Conservation (phyloP, 2,329 filamentous ascomycete species). For the Fusarium cyanostomum region DNA sequence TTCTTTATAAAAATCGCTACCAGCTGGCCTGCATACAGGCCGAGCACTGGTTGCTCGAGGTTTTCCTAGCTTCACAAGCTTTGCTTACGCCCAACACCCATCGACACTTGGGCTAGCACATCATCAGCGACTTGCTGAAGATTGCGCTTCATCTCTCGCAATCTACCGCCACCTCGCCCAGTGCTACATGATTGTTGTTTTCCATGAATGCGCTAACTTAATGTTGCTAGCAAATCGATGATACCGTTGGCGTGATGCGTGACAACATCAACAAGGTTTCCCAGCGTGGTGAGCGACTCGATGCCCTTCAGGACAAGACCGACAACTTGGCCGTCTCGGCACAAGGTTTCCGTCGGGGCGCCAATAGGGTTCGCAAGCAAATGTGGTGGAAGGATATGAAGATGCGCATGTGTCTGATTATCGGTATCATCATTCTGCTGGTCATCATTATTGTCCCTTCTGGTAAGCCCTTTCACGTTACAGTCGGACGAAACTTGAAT, state of each 20-base stretch:
- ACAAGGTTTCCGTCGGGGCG: constrained; percentile 93
- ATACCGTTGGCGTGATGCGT: constrained; percentile 93
- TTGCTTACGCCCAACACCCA: constrained; percentile 1
- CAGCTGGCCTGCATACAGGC: background rate
- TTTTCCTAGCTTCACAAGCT: background rate
- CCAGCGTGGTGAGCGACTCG: constrained; percentile 88
- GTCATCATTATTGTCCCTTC: constrained; percentile 93
- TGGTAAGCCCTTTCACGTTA: constrained; percentile 64
- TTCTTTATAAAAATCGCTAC: background rate
- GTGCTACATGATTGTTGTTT: background rate
- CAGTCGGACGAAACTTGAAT: background rate
- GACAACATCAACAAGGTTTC: constrained; percentile 98
- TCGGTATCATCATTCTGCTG: constrained; percentile 89
- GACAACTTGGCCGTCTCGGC: constrained; percentile 93
- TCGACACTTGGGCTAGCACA: background rate
- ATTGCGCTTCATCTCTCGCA: background rate
- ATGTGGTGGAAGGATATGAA: constrained; percentile 99
- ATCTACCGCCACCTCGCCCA: background rate
- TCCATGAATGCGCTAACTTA: constrained; percentile 24
- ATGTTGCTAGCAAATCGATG: constrained; percentile 86
- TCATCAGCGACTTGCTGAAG: background rate
- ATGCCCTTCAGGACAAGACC: constrained; percentile 92
- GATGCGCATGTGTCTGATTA: constrained; percentile 97
- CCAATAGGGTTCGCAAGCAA: constrained; percentile 94
- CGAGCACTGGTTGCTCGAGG: background rate